A percentile compares a stretch with the other conserved stretches of the same genome.
phyloP scores from a whole-genome alignment of 106 monocot genomes.

The Dioscorea zingiberensis region DNA sequence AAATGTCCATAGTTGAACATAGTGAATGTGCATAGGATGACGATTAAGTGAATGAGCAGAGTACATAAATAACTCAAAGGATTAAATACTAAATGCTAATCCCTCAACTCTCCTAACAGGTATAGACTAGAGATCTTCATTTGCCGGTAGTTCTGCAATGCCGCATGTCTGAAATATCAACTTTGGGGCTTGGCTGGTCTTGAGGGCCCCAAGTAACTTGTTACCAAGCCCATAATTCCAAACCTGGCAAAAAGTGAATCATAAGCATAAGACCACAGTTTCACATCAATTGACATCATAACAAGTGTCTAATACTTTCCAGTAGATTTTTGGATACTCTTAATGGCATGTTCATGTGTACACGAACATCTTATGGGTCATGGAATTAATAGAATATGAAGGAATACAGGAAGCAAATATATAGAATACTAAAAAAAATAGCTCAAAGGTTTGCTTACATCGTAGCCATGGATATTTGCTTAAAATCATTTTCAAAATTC shows the following conservation, averaged over 20 bases:
- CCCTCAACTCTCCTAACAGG: too few relatives aligned
- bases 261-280: background rate
- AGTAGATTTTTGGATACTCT: background rate
- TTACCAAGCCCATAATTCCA: conserved; percentile 63
- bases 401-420: background rate
- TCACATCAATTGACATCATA: background rate
- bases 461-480: conserved; percentile 95
- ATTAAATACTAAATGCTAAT: too few relatives aligned
- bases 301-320: background rate
- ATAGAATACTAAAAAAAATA: too few relatives aligned
- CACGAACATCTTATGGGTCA: too few relatives aligned
- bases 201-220: conserved; percentile 50
- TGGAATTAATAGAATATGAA: background rate
- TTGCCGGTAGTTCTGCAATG: background rate
- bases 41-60: too few relatives aligned
- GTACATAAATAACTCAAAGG: too few relatives aligned
- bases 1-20: too few relatives aligned
- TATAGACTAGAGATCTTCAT: too few relatives aligned
- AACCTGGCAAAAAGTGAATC: conserved; percentile 35
- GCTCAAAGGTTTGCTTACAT: conserved; percentile 56
- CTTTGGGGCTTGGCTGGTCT: conserved; percentile 26
- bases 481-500: conserved; percentile 81
- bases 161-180: conserved; percentile 8
- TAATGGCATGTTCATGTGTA: background rate
- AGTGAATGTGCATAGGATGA: too few relatives aligned